A percentile compares a stretch with the other conserved stretches of the same genome.
These are phyloP conservation scores for Colletotrichum gloeosporioides DNA, from an alignment of 2,329 filamentous ascomycete species.

Conservation along the genomic window DNA sequence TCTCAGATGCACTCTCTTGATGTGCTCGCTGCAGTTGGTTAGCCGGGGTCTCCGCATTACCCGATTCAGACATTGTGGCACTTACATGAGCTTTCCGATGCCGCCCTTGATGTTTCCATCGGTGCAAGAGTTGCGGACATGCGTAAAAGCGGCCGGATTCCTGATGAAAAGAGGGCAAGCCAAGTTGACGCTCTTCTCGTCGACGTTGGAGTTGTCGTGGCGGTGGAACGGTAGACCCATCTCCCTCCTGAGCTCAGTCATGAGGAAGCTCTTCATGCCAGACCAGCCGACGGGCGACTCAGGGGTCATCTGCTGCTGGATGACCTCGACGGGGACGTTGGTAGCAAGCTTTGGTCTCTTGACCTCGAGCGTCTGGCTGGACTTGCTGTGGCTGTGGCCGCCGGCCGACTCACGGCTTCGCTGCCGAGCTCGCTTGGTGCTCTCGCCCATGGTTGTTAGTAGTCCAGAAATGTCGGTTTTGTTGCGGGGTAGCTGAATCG, in stretches of 20 bases:
- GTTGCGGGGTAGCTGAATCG: neutral
- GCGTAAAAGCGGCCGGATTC: slow-evolving; percentile 12
- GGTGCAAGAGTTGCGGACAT: slow-evolving; percentile 15
- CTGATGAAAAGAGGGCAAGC: slow-evolving; percentile 19
- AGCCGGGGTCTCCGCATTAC: neutral
- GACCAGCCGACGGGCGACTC: slow-evolving; percentile 3
- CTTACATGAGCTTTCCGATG: slow-evolving; percentile 20
- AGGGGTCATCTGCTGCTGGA: slow-evolving; percentile 5
- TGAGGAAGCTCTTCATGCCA: slow-evolving; percentile 17
- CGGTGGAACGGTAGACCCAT: slow-evolving; percentile 11
- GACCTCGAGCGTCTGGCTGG: neutral
- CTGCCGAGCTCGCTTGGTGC: slow-evolving; percentile 17
- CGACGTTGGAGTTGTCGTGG: slow-evolving; percentile 1
- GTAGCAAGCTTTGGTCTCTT: slow-evolving; percentile 15
- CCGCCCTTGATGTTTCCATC: slow-evolving; percentile 20
- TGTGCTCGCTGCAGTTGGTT: slow-evolving; percentile 13
- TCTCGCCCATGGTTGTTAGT: slow-evolving; percentile 14
- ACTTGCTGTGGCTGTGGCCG: neutral
- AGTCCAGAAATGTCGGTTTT: neutral
- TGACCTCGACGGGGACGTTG: slow-evolving; percentile 6
- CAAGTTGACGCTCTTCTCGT: slow-evolving; percentile 19
- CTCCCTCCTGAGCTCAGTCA: slow-evolving; percentile 16
- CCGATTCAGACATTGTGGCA: neutral
- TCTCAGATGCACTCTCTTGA: slow-evolving; percentile 18
- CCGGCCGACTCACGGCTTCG: slow-evolving; percentile 14